Conservation (phyloP, 208 protist genomes). For the Acanthamoeba royreba region DNA sequence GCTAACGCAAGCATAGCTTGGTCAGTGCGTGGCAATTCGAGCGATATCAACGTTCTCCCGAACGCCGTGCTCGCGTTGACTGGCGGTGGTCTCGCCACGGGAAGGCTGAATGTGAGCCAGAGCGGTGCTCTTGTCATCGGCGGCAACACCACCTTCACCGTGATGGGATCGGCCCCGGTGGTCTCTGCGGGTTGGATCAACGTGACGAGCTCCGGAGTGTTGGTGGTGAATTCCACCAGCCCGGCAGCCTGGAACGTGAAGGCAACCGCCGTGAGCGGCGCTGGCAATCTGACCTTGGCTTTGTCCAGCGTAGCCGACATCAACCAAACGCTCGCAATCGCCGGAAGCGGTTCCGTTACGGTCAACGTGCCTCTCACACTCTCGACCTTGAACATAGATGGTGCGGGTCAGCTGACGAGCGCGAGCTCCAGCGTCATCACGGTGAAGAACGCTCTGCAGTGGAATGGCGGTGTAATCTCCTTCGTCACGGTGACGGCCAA, state of each 20-base stretch:
- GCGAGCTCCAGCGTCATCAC: not conserved
- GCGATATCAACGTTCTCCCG: not conserved
- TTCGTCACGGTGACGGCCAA: not conserved
- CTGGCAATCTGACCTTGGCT: slow-evolving; percentile 1
- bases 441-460: not conserved
- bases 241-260: not conserved
- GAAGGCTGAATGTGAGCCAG: not conserved
- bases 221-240: not conserved
- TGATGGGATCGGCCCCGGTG: not conserved
- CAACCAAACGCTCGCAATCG: not conserved
- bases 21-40: not conserved
- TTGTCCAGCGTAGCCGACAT: not conserved
- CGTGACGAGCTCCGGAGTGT: not conserved
- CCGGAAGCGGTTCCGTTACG: not conserved
- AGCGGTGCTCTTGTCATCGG: not conserved
- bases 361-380: not conserved
- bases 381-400: not conserved
- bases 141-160: not conserved
- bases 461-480: not conserved
- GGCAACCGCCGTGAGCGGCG: not conserved
- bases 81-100: not conserved
- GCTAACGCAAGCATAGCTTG: not conserved
- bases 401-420: not conserved
- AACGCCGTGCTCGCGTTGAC: not conserved
- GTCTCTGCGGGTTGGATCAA: not conserved